Conservation (phyloP, 345 rosid species). For the Moricandia moricandioides region DNA sequence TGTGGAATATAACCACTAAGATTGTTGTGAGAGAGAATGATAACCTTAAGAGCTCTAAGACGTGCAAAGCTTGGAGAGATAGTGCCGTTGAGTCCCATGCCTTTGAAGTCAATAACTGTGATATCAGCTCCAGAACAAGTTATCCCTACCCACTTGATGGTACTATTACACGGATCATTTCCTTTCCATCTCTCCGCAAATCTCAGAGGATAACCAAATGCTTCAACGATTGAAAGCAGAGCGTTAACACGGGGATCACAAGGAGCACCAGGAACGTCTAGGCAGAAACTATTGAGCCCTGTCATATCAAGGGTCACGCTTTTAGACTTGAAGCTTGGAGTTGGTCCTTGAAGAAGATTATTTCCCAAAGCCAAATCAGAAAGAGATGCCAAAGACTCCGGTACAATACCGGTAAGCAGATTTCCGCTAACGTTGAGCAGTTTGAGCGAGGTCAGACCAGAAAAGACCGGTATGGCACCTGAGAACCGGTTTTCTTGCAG, state of each 20-base stretch:
- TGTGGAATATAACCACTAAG: neutral
- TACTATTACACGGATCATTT: neutral
- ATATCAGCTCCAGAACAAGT: neutral
- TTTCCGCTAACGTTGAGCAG: neutral
- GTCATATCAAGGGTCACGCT: neutral
- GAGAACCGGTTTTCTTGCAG: constrained; percentile 46
- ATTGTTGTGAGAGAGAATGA: neutral
- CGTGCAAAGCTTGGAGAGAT: neutral
- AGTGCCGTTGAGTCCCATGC: neutral
- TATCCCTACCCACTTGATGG: neutral
- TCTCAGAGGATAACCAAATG: neutral
- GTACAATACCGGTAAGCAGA: neutral
- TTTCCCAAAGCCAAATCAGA: neutral
- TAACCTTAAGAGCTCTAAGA: neutral
- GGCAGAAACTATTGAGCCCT: neutral
- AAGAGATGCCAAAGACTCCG: neutral
- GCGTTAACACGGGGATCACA: neutral
- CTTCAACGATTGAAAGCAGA: neutral
- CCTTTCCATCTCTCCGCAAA: neutral
- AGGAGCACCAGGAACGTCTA: neutral
- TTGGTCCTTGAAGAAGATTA: neutral
- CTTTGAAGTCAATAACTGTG: neutral
- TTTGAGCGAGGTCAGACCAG: neutral
- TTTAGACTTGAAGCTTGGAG: neutral
- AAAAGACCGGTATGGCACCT: neutral